Conservation (phyloP, 2,329 filamentous ascomycete species). For the Aureobasidium sp. region DNA sequence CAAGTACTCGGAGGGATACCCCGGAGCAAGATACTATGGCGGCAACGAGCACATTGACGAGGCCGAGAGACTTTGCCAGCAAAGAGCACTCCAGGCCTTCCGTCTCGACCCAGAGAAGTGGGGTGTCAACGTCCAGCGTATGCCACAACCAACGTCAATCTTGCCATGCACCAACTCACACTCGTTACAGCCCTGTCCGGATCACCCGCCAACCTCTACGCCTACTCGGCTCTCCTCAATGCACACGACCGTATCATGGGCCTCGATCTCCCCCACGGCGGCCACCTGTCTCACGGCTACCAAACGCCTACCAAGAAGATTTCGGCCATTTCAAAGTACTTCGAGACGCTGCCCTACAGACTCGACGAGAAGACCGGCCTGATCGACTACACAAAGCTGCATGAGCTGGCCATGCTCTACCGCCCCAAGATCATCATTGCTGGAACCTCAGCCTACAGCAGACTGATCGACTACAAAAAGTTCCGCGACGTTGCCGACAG, state of each 20-base stretch:
- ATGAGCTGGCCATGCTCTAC: constrained; percentile 85
- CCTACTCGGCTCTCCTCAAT: constrained; percentile 88
- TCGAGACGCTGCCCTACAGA: constrained; percentile 96
- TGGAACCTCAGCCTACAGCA: constrained; percentile 96
- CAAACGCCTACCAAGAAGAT: constrained; percentile 81
- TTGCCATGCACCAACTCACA: constrained; percentile 14
- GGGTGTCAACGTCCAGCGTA: constrained; percentile 94
- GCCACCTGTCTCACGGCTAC: constrained; percentile 93
- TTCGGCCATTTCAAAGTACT: constrained; percentile 96
- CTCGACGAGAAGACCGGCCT: constrained; percentile 84
- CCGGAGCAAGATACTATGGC: constrained; percentile 91
- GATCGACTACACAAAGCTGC: constrained; percentile 92
- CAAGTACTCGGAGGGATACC: constrained; percentile 98
- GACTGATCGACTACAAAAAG: constrained; percentile 90
- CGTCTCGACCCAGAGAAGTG: constrained; percentile 76
- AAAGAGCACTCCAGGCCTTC: constrained; percentile 82
- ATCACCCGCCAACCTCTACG: constrained; percentile 67
- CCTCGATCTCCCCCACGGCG: constrained; percentile 90
- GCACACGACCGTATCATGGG: constrained; percentile 96
- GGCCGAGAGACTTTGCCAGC: constrained; percentile 81
- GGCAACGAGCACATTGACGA: constrained; percentile 95
- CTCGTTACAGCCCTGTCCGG: constrained; percentile 54
- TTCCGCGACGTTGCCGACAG: constrained; percentile 95
- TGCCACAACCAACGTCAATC: constrained; percentile 15
- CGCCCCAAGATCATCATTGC: constrained; percentile 94